Conservation (phyloP, 2,329 filamentous ascomycete genomes). For the Talaromyces albobiverticillius region DNA sequence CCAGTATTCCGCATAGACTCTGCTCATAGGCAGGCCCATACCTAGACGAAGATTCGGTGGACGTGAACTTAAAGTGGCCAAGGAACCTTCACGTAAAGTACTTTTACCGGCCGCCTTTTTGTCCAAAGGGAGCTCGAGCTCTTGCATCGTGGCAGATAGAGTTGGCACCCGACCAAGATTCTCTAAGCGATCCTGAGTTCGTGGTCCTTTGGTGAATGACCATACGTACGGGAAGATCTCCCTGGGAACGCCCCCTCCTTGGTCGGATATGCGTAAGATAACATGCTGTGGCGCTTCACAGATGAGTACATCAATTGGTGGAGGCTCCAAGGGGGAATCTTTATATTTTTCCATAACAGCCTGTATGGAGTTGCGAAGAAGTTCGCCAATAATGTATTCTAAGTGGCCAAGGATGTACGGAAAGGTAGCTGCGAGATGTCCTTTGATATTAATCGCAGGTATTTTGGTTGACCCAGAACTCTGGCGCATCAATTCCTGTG, state of each 20-base stretch:
- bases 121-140: conserved; percentile 57
- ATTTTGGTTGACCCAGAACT: conserved; percentile 72
- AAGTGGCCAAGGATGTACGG: conserved; percentile 95
- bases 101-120: conserved; percentile 29
- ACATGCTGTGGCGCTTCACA: conserved; percentile 94
- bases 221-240: conserved; percentile 86
- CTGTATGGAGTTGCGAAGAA: conserved; percentile 91
- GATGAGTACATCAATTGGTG: conserved; percentile 88
- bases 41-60: conserved; percentile 85
- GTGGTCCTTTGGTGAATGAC: conserved; percentile 93
- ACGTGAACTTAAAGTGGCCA: conserved; percentile 75
- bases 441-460: conserved; percentile 77
- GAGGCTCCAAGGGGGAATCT: conserved; percentile 51
- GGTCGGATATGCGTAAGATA: conserved; percentile 93
- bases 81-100: conserved; percentile 58
- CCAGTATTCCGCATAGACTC: conserved; percentile 98
- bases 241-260: conserved; percentile 84
- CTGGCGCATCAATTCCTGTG: conserved; percentile 69
- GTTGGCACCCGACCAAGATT: conserved; percentile 85
- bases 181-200: conserved; percentile 71
- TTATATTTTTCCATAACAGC: conserved; percentile 76
- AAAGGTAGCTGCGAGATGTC: conserved; percentile 85
- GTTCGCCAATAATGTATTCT: conserved; percentile 95
- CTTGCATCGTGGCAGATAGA: conserved; percentile 90
- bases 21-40: conserved; percentile 89